Conservation (phyloP, 2,329 filamentous ascomycete genomes). For the Fusarium floridanum region DNA sequence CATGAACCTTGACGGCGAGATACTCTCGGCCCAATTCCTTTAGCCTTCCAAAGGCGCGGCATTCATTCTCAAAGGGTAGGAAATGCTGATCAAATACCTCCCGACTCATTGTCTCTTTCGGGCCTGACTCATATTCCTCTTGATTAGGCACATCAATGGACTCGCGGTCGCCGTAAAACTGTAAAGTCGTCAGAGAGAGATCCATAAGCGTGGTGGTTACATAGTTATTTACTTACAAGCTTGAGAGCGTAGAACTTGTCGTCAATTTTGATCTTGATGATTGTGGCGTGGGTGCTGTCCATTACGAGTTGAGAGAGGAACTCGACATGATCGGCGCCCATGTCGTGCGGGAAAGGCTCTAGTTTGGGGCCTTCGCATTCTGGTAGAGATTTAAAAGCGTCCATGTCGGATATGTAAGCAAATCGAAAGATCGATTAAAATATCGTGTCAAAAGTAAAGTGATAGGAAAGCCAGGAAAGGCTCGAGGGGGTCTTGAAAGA, state of each 20-base stretch:
- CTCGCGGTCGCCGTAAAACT: too few species aligned
- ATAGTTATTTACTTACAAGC: neutral
- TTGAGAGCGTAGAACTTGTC: neutral
- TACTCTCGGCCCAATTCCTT: neutral
- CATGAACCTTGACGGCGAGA: neutral
- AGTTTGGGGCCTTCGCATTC: neutral
- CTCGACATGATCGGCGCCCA: neutral
- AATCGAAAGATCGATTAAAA: neutral
- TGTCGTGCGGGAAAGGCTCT: neutral
- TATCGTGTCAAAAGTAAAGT: neutral
- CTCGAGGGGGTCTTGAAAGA: neutral
- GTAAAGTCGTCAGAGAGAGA: too few species aligned
- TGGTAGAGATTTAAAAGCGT: neutral
- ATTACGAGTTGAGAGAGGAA: neutral
- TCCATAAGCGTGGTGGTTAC: too few species aligned
- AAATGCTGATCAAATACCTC: neutral
- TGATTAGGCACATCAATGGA: neutral
- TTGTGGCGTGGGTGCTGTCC: neutral
- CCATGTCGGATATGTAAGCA: neutral
- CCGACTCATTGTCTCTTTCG: neutral
- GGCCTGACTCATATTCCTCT: neutral
- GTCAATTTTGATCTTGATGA: neutral
- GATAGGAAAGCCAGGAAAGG: neutral
- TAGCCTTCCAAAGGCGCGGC: neutral
- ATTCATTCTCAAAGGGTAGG: neutral